A percentile compares a stretch with the other conserved stretches of the same genome.
These are phyloP conservation scores for Cymodocea nodosa DNA, from an alignment of 116 monocot genomes.

Conservation along the genomic window DNA sequence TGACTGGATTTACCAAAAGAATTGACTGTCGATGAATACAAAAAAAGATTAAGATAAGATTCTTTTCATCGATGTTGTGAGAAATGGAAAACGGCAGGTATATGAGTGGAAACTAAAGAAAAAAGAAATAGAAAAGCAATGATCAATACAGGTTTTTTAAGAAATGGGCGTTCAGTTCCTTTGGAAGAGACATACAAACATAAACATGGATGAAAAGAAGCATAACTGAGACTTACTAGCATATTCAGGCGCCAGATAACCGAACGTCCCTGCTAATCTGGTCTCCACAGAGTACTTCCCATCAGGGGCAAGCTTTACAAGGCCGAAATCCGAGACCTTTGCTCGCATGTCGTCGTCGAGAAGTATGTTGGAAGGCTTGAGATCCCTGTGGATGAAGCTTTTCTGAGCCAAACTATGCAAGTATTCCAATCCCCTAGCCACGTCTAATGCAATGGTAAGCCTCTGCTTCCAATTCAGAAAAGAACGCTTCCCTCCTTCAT, in stretches of 20 bases:
- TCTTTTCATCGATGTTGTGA: no score
- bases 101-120: no score
- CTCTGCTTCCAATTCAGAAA: constrained; percentile 45
- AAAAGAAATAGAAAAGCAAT: no score
- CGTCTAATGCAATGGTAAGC: constrained; percentile 45
- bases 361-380: constrained; percentile 59
- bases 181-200: neutral
- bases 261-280: constrained; percentile 46
- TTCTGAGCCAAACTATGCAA: constrained; percentile 52
- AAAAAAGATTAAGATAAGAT: no score
- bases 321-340: constrained; percentile 56
- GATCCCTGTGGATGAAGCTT: constrained; percentile 50
- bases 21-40: no score
- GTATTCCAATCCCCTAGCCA: constrained; percentile 52
- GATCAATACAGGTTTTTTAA: no score
- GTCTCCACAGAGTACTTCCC: constrained; percentile 39
- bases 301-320: constrained; percentile 41
- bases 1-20: no score
- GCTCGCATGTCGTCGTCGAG: constrained; percentile 36
- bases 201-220: neutral
- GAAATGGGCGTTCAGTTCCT: no score
- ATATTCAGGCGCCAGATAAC: constrained; percentile 57
- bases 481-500: constrained; percentile 4
- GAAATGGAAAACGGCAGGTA: no score
- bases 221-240: constrained; percentile 25